Evolutionary conservation across 1,139 yeast species (phyloP).

Genomic region (Meyerozyma sp.): DNA sequence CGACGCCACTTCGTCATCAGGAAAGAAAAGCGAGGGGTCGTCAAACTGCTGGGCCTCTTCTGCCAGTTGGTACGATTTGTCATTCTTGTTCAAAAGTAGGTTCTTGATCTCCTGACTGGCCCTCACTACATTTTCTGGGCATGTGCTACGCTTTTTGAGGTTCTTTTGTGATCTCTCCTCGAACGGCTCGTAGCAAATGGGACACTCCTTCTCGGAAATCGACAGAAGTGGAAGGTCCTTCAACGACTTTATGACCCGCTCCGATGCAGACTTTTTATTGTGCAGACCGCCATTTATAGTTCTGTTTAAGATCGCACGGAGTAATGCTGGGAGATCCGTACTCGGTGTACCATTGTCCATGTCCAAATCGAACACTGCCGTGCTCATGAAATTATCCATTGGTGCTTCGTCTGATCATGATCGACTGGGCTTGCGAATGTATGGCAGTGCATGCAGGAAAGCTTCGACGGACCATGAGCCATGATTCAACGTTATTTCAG

Average conservation of each 20-base stretch:
- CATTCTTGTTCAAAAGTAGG: background rate
- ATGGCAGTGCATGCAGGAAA: background rate
- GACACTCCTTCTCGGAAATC: slow-evolving; percentile 27
- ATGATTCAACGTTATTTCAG: too few relatives aligned
- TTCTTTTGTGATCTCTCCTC: slow-evolving; percentile 9
- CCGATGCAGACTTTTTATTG: slow-evolving; percentile 30
- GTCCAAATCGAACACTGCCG: slow-evolving; percentile 24
- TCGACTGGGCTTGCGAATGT: background rate
- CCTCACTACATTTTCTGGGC: background rate
- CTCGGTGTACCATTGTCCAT: slow-evolving; percentile 18
- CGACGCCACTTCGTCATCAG: slow-evolving; percentile 28
- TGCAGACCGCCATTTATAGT: slow-evolving; percentile 28
- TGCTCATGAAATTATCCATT: slow-evolving; percentile 16
- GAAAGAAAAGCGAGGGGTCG: slow-evolving; percentile 38
- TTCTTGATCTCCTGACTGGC: background rate
- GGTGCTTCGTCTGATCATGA: background rate
- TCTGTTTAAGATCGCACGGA: slow-evolving; percentile 34
- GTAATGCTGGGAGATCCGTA: slow-evolving; percentile 29
- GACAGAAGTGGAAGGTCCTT: slow-evolving; percentile 18
- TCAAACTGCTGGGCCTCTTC: slow-evolving; percentile 18
- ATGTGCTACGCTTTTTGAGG: background rate
- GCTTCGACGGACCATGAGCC: too few relatives aligned
- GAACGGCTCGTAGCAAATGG: slow-evolving; percentile 40
- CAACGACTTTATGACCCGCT: slow-evolving; percentile 35
- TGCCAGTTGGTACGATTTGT: slow-evolving; percentile 4